A percentile compares a stretch with the other conserved stretches of the same genome.
phyloP scores from a whole-genome alignment of 2,329 filamentous ascomycete species.

The Alternaria atra region DNA sequence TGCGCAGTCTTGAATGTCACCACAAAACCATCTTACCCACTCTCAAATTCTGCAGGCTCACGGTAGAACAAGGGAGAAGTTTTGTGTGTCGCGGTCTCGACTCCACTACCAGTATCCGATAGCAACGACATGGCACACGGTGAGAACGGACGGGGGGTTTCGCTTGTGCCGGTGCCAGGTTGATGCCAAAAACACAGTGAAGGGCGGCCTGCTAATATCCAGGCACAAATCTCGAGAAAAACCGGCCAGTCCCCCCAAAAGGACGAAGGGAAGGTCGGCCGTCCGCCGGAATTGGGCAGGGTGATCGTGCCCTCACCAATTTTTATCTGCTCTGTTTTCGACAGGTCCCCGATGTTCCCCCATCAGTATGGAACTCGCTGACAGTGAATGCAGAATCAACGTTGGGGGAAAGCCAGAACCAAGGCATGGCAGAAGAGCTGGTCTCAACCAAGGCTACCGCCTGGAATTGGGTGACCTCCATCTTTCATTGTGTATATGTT shows the following conservation, averaged over 20 bases:
- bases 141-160: no score
- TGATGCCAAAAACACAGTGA: no score
- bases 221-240: no score
- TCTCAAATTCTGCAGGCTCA: no score
- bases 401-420: slow-evolving; percentile 65
- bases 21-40: no score
- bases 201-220: no score
- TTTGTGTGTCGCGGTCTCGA: no score
- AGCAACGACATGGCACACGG: no score
- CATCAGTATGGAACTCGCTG: slow-evolving; percentile 5
- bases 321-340: slow-evolving; percentile 64
- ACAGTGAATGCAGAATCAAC: slow-evolving; percentile 42
- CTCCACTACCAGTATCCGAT: no score
- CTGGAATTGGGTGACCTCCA: slow-evolving; percentile 67
- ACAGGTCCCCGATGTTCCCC: slow-evolving; percentile 36
- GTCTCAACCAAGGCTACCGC: slow-evolving; percentile 57
- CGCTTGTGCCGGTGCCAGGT: no score
- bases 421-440: slow-evolving; percentile 62
- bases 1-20: no score
- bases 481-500: slow-evolving; percentile 66
- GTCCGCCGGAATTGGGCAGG: slow-evolving; percentile 64
- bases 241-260: slow-evolving; percentile 31
- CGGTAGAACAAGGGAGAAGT: no score
- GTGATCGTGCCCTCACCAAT: slow-evolving; percentile 63
- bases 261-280: slow-evolving; percentile 61